Percentiles rank a stretch among this genome's conserved stretches.
phyloP scores from a whole-genome alignment of 2,329 filamentous ascomycete species.

The Phyllosticta citrichinensis region DNA sequence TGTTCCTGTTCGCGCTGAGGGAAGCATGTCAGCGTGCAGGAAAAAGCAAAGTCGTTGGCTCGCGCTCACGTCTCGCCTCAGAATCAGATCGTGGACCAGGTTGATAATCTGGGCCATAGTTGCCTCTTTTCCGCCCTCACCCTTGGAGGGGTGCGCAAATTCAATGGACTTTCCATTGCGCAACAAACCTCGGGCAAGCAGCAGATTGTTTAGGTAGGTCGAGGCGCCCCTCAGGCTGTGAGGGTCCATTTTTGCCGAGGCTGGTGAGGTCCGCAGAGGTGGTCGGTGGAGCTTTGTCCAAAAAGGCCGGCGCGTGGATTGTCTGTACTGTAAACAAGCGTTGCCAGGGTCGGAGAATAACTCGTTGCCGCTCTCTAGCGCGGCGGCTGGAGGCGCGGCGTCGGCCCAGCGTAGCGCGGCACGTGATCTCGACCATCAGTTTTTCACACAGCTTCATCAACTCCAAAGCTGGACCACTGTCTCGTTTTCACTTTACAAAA shows the following conservation, averaged over 20 bases:
- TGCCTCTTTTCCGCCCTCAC: slow-evolving; percentile 50
- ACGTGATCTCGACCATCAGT: slow-evolving; percentile 1
- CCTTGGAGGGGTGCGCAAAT: slow-evolving; percentile 63
- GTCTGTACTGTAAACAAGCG: slow-evolving; percentile 4
- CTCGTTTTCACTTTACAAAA: background rate
- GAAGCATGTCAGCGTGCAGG: background rate
- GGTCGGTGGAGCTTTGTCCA: background rate
- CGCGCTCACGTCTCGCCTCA: slow-evolving; percentile 69
- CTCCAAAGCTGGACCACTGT: background rate
- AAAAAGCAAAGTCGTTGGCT: background rate
- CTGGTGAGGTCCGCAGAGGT: slow-evolving; percentile 10
- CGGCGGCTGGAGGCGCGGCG: background rate
- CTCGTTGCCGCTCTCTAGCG: background rate
- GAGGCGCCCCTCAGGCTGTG: slow-evolving; percentile 51
- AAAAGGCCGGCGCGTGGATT: background rate
- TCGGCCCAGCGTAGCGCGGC: background rate
- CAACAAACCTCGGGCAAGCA: slow-evolving; percentile 53
- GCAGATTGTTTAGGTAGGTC: slow-evolving; percentile 54
- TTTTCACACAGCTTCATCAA: slow-evolving; percentile 1
- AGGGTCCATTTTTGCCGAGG: slow-evolving; percentile 23
- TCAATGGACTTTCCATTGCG: slow-evolving; percentile 64
- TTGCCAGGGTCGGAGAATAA: background rate
- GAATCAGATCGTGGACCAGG: slow-evolving; percentile 83
- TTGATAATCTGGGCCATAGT: slow-evolving; percentile 85
- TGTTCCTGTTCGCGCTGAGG: slow-evolving; percentile 79